Evolutionary conservation across 129 eudicot genomes (phyloP).

Genomic region (Silybum marianum): DNA sequence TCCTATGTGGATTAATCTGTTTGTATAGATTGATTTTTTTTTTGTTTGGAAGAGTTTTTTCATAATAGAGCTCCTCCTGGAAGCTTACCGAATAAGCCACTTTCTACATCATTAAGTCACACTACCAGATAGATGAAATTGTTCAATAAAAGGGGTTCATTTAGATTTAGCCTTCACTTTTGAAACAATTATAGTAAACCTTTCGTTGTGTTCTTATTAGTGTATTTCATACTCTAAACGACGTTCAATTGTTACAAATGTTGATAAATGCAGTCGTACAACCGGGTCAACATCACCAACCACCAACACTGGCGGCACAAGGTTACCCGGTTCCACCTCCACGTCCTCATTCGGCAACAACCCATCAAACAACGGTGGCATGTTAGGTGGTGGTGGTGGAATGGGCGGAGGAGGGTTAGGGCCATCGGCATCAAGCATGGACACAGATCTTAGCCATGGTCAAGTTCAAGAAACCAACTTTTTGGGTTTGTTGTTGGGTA

Average conservation of each 20-base stretch:
- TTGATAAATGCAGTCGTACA: conserved; percentile 15
- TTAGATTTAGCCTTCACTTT: too few species aligned
- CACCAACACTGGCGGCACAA: conserved; percentile 11
- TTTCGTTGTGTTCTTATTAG: neutral
- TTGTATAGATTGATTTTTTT: too few species aligned
- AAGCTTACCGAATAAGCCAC: too few species aligned
- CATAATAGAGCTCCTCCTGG: too few species aligned
- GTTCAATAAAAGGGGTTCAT: too few species aligned
- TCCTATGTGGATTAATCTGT: too few species aligned
- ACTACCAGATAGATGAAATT: too few species aligned
- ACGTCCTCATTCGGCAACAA: conserved; percentile 31
- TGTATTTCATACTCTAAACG: neutral
- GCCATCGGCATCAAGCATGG: conserved; percentile 43
- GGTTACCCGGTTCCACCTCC: conserved; percentile 32
- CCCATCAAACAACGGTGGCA: conserved; percentile 24
- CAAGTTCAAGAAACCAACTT: conserved; percentile 16
- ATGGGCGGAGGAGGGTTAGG: conserved; percentile 29
- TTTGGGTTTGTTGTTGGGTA: conserved; percentile 10
- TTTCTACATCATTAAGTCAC: too few species aligned
- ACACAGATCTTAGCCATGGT: conserved; percentile 35
- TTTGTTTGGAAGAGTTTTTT: too few species aligned
- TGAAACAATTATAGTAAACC: neutral
- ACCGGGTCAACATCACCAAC: conserved; percentile 14
- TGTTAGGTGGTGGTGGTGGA: conserved; percentile 36
- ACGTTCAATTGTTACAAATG: neutral